Evolutionary conservation across 768 basidiomycete species (phyloP), one percentile per base, ranked within the genome.

Genomic region (Flagelloscypha sp.): DNA sequence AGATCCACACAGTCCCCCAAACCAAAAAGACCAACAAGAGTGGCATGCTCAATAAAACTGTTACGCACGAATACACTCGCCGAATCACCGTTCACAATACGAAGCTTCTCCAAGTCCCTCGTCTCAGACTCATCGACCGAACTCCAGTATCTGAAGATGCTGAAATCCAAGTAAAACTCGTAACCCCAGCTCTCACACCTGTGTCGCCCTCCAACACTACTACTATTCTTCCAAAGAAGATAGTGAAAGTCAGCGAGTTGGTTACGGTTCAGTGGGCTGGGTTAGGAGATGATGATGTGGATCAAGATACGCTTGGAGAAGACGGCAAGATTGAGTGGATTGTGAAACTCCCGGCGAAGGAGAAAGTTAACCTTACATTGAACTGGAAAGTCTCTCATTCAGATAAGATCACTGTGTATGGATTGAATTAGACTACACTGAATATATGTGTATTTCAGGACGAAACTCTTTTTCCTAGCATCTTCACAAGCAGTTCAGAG

Each of bases 71-170:
- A 16, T 62, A 56, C 48, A 42, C 52, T 11, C 65, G 66, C 38
- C 57, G 58, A 33, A 55, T 67, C 48, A 61, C 56, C 5, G 37
- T 65, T 12, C 44, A 45, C 48, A 68, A 68, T 48, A 59, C 59
- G 17, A 66, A 65, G 38, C 34, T 50, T 8, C 42, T 43, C 4
- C 15, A 47, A 1, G 42, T 58, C 20, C 43, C 55, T 5, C 42
- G 50, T 21, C 31, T 67, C 40, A 63, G 59, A 41, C 45, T 69
- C 38, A 37, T 61, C 18, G 63, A 69, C 38, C 63, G 60, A 36
- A 42, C 63, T 3, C 64, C 63, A 0, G 44, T 62, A 2, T 66
- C 65, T 8, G 56, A 65, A 41, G 28, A 48, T 23, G 30, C 38
- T 27, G 34, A 49, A 22, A 50, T 50, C 37, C 29, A 31, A 18